Percentiles rank a stretch among this genome's conserved stretches.
Conservation (phyloP, 1,139 yeast species). For the Zygotorulaspora mrakii region DNA sequence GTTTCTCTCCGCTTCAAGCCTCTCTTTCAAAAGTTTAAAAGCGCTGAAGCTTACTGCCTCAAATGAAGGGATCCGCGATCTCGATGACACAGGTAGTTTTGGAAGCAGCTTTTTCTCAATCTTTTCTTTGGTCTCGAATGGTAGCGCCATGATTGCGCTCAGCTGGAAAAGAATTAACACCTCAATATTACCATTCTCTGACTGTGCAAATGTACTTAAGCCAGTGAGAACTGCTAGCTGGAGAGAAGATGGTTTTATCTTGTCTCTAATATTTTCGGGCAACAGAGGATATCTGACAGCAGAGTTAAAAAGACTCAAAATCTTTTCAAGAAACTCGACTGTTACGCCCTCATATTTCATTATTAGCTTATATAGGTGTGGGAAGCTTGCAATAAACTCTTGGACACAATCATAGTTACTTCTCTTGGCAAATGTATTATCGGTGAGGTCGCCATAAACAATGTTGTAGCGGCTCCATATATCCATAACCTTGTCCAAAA, state of each 20-base stretch:
- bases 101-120: constrained; percentile 42
- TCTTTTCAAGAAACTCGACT: constrained; percentile 41
- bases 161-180: constrained; percentile 51
- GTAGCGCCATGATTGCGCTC: constrained; percentile 50
- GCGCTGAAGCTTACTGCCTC: constrained; percentile 57
- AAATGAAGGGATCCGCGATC: constrained; percentile 59
- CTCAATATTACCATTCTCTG: constrained; percentile 39
- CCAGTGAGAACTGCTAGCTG: constrained; percentile 52
- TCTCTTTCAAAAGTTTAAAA: constrained; percentile 42
- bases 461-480: constrained; percentile 64
- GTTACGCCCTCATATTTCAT: constrained; percentile 24
- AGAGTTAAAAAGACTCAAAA: constrained; percentile 50
- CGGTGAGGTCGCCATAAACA: constrained; percentile 52
- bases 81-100: constrained; percentile 28
- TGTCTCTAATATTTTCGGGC: constrained; percentile 48
- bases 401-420: constrained; percentile 56
- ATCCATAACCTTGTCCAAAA: constrained; percentile 47
- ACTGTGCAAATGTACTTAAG: constrained; percentile 39
- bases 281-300: constrained; percentile 67
- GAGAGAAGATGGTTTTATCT: constrained; percentile 48
- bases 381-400: constrained; percentile 50
- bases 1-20: constrained; percentile 40
- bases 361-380: constrained; percentile 43
- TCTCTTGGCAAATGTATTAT: constrained; percentile 35
- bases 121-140: constrained; percentile 55